Conservation (phyloP, 805 yeast species). For the Candida endomychidarum region DNA sequence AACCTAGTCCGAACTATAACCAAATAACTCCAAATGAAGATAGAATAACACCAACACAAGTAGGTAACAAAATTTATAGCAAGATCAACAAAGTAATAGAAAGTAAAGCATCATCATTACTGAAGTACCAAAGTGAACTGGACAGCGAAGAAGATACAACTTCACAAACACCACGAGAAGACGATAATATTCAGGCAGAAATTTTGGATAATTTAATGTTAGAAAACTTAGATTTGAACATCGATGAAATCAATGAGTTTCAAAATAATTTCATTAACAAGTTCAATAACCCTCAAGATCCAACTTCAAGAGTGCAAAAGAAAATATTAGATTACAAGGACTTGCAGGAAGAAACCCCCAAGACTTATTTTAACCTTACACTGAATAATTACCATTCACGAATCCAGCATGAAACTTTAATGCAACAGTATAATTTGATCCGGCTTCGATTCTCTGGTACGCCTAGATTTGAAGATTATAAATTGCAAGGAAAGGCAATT, state of each 20-base stretch:
- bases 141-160: constrained; percentile 17
- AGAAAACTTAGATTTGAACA: constrained; percentile 10
- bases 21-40: not conserved
- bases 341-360: constrained; percentile 17
- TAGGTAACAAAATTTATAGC: constrained; percentile 16
- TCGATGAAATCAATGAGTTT: constrained; percentile 29
- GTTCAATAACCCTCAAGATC: constrained; percentile 11
- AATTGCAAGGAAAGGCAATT: not conserved
- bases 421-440: constrained; percentile 37
- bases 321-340: constrained; percentile 36
- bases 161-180: not conserved
- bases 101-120: constrained; percentile 2
- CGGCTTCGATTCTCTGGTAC: constrained; percentile 26
- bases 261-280: constrained; percentile 31
- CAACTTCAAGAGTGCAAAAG: constrained; percentile 32
- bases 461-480: constrained; percentile 10
- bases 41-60: not conserved
- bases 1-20: too few species aligned
- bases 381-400: constrained; percentile 22
- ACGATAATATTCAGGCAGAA: constrained; percentile 3
- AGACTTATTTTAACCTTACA: constrained; percentile 12
- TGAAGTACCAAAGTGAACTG: constrained; percentile 26
- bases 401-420: constrained; percentile 38
- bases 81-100: constrained; percentile 17
- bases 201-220: not conserved